A percentile compares a stretch with the other conserved stretches of the same genome.
phyloP scores from a whole-genome alignment of 352 stramenopile genomes.

The Globisporangium sylvaticum region DNA sequence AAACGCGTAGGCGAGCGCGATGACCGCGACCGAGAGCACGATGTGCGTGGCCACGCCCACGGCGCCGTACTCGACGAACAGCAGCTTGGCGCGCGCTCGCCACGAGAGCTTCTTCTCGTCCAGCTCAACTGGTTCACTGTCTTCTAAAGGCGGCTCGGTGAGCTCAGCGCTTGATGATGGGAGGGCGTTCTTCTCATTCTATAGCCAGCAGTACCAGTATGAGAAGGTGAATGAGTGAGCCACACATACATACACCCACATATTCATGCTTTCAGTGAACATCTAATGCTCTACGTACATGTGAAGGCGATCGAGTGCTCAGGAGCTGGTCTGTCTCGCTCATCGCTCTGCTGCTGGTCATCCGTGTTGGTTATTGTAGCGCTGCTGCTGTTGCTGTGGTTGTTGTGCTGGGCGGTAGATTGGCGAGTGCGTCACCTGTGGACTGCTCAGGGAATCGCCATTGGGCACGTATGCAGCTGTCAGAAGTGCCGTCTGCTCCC shows the following conservation, averaged over 20 bases:
- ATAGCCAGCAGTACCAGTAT: not conserved
- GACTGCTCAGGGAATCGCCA: not conserved
- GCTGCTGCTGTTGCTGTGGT: not conserved
- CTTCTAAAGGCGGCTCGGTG: not conserved
- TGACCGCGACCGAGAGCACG: conserved; percentile 61
- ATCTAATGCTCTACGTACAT: conserved; percentile 1
- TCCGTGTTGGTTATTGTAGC: not conserved
- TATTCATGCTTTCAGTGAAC: too few relatives aligned
- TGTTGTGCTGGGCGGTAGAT: not conserved
- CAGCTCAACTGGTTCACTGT: not conserved
- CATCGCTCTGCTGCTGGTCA: not conserved
- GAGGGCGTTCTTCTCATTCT: not conserved
- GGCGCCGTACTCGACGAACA: conserved; percentile 74
- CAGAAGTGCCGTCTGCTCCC: not conserved
- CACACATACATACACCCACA: not conserved
- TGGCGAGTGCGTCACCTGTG: not conserved
- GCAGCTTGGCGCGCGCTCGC: conserved; percentile 63
- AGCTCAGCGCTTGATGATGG: not conserved
- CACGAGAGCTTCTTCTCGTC: conserved; percentile 29
- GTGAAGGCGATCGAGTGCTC: not conserved
- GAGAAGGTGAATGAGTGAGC: not conserved
- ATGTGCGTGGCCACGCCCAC: conserved; percentile 71
- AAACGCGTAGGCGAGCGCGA: conserved; percentile 66
- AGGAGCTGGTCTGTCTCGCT: conserved; percentile 10
- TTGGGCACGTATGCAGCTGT: not conserved